Evolutionary conservation across 768 basidiomycete genomes (phyloP), one percentile per base, ranked within the genome.

Genomic region (Omphalotus guepiniiformis): DNA sequence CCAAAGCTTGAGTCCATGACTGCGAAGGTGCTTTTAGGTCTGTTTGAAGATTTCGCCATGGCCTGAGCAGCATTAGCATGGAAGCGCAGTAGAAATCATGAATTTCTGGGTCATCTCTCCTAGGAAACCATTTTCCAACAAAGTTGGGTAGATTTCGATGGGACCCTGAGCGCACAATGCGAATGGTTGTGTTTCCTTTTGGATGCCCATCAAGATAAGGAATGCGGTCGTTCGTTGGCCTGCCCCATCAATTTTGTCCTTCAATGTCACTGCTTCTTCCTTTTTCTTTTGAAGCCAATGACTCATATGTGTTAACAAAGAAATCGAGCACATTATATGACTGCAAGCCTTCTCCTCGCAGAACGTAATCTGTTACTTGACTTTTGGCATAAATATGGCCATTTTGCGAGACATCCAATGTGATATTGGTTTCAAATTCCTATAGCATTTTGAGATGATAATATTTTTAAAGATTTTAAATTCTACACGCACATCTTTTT

Each of bases 91-190:
- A 76, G 9, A 69, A 62, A 0, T 50, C 23, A 1, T 53, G 28
- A 2, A 26, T 28, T 1, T 58, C 57, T 2, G 39, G 15, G 21
- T 68, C 58, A 44, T 72, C 55, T 0, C 43, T 6, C 0, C 53
- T 25, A 1, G 71, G 67, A 42, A 74, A 69, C 16, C 53, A 70
- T 0, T 40, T 54, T 0, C 73, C 73, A n/a, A 71, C 52, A 41
- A 75, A 61, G 28, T 68, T 64, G 0, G 68, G 67, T 0, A 73
- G 35, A 0, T 44, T 70, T 6, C 63, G 58, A 39, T 74, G 71
- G 0, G 57, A 53, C 1, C 12, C 1, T 2, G 27, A 22, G 4
- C 58, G 57, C 0, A 57, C n/a, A 1, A 67, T 47, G 0, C 62
- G 29, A 12, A 21, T 15, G 36, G 30, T 13, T 32, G 22, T 25